These are phyloP conservation scores for Podila epigama DNA, from an alignment of 192 early-diverging fungal genomes.

Conservation along the genomic window DNA sequence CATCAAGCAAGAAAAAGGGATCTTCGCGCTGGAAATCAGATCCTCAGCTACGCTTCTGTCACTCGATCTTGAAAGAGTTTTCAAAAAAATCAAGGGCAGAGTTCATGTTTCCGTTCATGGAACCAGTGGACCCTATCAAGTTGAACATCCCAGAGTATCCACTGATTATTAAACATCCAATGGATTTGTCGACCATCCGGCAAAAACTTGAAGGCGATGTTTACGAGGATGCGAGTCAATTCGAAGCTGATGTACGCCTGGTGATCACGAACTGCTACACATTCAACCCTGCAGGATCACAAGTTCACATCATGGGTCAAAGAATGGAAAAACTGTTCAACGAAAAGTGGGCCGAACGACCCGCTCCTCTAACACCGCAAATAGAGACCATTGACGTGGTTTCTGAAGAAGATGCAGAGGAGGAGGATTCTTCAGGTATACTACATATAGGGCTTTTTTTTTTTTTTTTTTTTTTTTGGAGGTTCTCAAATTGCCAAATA, in stretches of 20 bases:
- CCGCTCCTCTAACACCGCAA: conserved; percentile 31
- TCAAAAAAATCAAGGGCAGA: conserved; percentile 72
- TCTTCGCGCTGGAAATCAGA: conserved; percentile 60
- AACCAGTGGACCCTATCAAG: conserved; percentile 86
- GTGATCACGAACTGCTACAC: conserved; percentile 81
- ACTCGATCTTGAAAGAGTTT: conserved; percentile 69
- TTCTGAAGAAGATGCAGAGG: conserved; percentile 28
- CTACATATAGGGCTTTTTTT: not conserved
- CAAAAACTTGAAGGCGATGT: conserved; percentile 67
- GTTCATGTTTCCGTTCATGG: conserved; percentile 77
- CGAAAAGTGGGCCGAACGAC: conserved; percentile 66
- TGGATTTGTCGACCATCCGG: conserved; percentile 79
- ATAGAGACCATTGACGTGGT: conserved; percentile 13
- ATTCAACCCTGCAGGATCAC: conserved; percentile 70
- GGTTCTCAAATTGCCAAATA: not conserved
- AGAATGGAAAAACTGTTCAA: conserved; percentile 75
- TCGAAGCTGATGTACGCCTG: conserved; percentile 72
- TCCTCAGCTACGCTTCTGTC: conserved; percentile 66
- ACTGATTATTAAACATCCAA: conserved; percentile 78
- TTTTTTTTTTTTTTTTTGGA: not conserved
- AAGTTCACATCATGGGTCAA: conserved; percentile 71
- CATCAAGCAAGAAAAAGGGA: conserved; percentile 37
- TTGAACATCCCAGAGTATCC: conserved; percentile 94
- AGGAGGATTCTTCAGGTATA: conserved; percentile 31
- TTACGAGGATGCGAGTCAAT: conserved; percentile 67